Percentiles rank a stretch among this genome's conserved stretches.
These are phyloP conservation scores for Fusarium nodosum DNA, from an alignment of 2,329 filamentous ascomycete genomes.

Conservation along the genomic window DNA sequence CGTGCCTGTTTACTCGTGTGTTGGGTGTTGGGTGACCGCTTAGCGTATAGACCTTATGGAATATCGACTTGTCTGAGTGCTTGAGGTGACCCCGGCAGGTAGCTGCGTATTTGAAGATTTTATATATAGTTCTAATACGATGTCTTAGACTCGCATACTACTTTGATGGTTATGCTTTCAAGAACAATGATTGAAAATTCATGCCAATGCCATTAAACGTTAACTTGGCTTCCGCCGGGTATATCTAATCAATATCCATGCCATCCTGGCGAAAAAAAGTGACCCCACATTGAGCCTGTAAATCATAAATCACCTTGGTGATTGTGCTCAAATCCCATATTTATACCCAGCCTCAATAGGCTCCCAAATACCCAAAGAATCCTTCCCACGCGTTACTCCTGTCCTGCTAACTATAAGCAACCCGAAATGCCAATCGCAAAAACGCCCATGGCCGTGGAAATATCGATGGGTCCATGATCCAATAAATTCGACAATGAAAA, in stretches of 20 bases:
- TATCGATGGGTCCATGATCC: constrained; percentile 24
- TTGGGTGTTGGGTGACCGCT: neutral
- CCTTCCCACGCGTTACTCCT: constrained; percentile 29
- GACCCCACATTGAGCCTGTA: constrained; percentile 20
- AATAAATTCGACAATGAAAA: constrained; percentile 20
- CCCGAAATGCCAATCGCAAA: constrained; percentile 17
- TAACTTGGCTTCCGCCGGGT: constrained; percentile 51
- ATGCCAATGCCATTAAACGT: constrained; percentile 44
- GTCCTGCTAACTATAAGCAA: constrained; percentile 12
- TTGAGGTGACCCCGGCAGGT: neutral
- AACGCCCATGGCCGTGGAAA: constrained; percentile 38
- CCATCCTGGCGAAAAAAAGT: constrained; percentile 32
- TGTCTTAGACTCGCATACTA: too few species aligned
- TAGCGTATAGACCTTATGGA: neutral
- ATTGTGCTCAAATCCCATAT: constrained; percentile 6
- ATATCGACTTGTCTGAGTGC: neutral
- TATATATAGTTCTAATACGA: neutral
- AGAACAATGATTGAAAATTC: neutral
- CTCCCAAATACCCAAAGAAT: constrained; percentile 17
- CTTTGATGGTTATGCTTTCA: neutral
- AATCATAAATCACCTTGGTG: constrained; percentile 21
- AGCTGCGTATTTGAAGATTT: neutral
- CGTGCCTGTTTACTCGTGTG: neutral
- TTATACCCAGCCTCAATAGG: constrained; percentile 10
- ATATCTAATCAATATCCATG: constrained; percentile 48